Evolutionary conservation across 139 green algal species (phyloP).

Genomic region (Auxenochlorella pyrenoidosa): DNA sequence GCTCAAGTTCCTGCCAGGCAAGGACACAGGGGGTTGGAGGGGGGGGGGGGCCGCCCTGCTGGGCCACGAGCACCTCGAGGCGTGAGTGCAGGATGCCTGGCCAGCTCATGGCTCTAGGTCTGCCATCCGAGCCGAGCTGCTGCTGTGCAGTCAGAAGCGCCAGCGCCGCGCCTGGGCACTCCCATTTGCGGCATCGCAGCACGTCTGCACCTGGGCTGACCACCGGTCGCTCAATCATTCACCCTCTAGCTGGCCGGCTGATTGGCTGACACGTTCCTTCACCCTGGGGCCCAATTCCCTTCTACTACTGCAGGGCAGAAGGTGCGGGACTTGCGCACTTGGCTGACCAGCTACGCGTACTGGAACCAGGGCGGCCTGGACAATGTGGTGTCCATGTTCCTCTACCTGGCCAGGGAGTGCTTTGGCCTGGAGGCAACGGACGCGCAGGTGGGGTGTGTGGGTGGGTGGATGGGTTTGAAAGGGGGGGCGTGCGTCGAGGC

Average conservation of each 20-base stretch:
- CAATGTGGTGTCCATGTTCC: conserved; percentile 91
- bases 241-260: too few species aligned
- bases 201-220: background rate
- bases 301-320: conserved; percentile 77
- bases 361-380: conserved; percentile 92
- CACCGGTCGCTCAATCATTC: background rate
- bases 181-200: background rate
- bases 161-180: too few species aligned
- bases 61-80: too few species aligned
- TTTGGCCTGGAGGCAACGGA: conserved; percentile 43
- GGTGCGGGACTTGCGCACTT: conserved; percentile 90
- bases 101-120: too few species aligned
- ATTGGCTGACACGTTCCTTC: too few species aligned
- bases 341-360: conserved; percentile 96
- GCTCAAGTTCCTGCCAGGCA: conserved; percentile 92
- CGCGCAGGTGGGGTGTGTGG: background rate
- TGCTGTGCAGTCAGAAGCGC: too few species aligned
- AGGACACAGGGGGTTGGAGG: background rate
- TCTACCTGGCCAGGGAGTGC: conserved; percentile 85
- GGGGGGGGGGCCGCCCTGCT: background rate
- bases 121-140: background rate
- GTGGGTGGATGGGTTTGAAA: background rate
- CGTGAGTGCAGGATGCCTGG: too few species aligned
- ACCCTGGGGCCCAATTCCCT: too few species aligned
- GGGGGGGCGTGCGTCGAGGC: too few species aligned